Conservation (phyloP, 768 basidiomycete species). For the Leucocoprinus birnbaumii region DNA sequence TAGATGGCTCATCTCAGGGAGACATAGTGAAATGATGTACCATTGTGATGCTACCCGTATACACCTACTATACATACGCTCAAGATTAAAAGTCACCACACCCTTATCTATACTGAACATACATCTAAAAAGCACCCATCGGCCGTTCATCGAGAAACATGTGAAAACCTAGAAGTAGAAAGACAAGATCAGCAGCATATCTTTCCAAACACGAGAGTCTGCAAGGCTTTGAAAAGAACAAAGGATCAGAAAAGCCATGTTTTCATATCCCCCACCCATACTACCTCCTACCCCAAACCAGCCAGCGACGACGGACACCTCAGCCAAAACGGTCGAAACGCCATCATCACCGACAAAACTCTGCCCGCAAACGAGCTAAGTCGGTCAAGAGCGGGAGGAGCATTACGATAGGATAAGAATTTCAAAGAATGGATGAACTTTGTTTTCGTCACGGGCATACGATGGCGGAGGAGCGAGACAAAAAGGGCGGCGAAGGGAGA, state of each 20-base stretch:
- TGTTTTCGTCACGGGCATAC: conserved; percentile 53
- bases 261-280: conserved; percentile 48
- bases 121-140: no score
- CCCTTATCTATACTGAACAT: no score
- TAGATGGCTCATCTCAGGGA: no score
- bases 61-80: no score
- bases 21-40: no score
- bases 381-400: conserved; percentile 31
- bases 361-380: conserved; percentile 19
- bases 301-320: conserved; percentile 45
- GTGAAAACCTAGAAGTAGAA: no score
- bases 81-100: no score
- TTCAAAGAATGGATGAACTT: conserved; percentile 90
- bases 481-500: background rate
- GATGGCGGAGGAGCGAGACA: background rate
- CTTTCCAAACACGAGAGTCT: background rate
- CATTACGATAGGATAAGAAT: conserved; percentile 30
- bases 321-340: conserved; percentile 30
- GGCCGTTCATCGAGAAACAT: no score
- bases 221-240: background rate
- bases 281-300: conserved; percentile 28
- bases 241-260: conserved; percentile 62
- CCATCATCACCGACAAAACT: conserved; percentile 18
- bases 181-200: background rate
- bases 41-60: no score